Percentiles rank a stretch among this genome's conserved stretches.
Conservation (phyloP, 176 grass and related monocot genomes). For the Eleusine indica region DNA sequence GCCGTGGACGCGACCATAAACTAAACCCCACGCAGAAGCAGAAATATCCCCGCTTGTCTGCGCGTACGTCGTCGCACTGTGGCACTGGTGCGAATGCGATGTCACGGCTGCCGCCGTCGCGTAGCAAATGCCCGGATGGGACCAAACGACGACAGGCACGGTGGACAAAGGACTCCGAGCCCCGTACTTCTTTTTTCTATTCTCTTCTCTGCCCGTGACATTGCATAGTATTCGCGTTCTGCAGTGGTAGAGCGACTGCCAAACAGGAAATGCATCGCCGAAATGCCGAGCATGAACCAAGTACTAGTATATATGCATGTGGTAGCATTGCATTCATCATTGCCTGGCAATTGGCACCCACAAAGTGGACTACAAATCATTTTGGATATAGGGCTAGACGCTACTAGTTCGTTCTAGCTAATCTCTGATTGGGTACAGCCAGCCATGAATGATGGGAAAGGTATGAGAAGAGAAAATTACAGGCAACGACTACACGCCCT, state of each 20-base stretch:
- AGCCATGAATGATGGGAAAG: constrained; percentile 19
- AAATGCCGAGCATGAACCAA: neutral
- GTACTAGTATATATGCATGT: neutral
- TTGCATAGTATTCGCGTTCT: neutral
- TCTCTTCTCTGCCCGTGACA: neutral
- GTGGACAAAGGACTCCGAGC: neutral
- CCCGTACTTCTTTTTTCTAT: neutral
- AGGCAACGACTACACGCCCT: neutral
- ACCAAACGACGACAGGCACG: neutral
- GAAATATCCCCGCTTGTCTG: constrained; percentile 27
- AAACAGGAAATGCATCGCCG: neutral
- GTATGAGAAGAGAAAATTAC: neutral
- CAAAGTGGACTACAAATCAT: neutral
- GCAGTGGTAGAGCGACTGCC: neutral
- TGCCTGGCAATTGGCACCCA: neutral
- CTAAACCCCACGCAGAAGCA: neutral
- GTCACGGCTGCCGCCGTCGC: neutral
- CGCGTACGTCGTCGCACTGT: neutral
- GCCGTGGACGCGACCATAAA: neutral
- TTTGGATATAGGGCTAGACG: neutral
- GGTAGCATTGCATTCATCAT: neutral
- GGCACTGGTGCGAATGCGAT: constrained; percentile 17
- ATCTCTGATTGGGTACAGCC: neutral
- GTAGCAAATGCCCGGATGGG: neutral
- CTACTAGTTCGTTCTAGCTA: too few species aligned